phyloP scores from a whole-genome alignment of 176 grass and related monocot genomes.

The Eleusine indica region DNA sequence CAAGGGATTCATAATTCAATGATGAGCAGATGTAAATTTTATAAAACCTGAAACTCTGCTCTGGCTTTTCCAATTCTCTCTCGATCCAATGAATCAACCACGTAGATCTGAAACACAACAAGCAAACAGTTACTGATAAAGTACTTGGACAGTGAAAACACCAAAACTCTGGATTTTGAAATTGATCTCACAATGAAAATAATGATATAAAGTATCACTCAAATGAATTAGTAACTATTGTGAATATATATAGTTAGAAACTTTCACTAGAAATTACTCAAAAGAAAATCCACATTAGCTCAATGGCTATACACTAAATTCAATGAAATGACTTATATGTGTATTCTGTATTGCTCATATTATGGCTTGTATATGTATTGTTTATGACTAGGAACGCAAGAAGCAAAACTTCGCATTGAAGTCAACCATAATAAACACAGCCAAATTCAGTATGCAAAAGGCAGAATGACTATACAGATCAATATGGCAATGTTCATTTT shows the following conservation, averaged over 20 bases:
- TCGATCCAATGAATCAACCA: slow-evolving; percentile 84
- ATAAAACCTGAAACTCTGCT: slow-evolving; percentile 72
- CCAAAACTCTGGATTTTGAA: neutral
- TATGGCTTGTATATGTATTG: neutral
- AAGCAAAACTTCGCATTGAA: slow-evolving; percentile 17
- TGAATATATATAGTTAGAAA: neutral
- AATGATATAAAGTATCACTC: neutral
- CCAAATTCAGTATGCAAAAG: neutral
- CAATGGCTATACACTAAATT: neutral
- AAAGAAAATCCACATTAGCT: neutral
- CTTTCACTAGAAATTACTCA: slow-evolving; percentile 3
- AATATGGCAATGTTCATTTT: neutral
- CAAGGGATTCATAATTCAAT: neutral
- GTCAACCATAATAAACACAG: slow-evolving; percentile 4
- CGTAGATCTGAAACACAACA: slow-evolving; percentile 59
- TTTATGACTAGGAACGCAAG: neutral
- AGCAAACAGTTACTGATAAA: slow-evolving; percentile 31
- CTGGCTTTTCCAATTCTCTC: slow-evolving; percentile 82
- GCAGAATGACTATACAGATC: neutral
- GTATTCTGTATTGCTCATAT: neutral
- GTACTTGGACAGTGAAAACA: neutral
- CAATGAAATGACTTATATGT: neutral
- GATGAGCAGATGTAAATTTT: slow-evolving; percentile 5
- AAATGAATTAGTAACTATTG: neutral
- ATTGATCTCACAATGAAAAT: neutral